Evolutionary conservation across 2,329 filamentous ascomycete genomes (phyloP).

Genomic region (Calonectria henricotiae): DNA sequence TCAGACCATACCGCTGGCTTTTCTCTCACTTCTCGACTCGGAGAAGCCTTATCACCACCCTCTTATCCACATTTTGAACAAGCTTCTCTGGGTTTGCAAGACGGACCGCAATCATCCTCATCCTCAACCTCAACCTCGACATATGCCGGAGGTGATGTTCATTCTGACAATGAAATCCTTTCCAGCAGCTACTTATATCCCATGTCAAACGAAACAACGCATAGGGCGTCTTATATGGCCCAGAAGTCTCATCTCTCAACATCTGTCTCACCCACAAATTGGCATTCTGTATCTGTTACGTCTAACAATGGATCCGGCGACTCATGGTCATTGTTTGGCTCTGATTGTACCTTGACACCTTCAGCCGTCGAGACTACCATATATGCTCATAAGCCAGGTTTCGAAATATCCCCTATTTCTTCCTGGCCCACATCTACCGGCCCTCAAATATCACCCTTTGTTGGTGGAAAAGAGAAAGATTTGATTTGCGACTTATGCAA

Average conservation of each 20-base stretch:
- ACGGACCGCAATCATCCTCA: background rate
- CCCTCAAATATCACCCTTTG: too few relatives aligned
- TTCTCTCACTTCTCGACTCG: background rate
- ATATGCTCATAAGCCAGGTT: background rate
- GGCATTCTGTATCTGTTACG: background rate
- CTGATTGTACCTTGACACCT: background rate
- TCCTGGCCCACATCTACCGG: too few relatives aligned
- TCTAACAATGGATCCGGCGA: background rate
- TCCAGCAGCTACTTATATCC: background rate
- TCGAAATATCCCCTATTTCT: too few relatives aligned
- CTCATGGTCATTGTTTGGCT: background rate
- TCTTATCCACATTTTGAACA: background rate
- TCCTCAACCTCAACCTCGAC: too few relatives aligned
- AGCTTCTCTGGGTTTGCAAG: background rate
- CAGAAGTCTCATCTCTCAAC: background rate
- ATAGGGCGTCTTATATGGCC: background rate
- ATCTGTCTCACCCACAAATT: too few relatives aligned
- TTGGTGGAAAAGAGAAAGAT: rapidly evolving
- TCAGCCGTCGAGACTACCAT: background rate
- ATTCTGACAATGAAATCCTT: too few relatives aligned
- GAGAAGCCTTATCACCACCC: background rate
- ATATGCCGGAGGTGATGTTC: background rate
- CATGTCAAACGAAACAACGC: background rate
- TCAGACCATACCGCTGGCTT: background rate
- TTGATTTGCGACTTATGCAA: background rate